A percentile compares a stretch with the other conserved stretches of the same genome.
phyloP scores from a whole-genome alignment of 192 early-diverging fungal genomes.

The Backusella tuberculispora region DNA sequence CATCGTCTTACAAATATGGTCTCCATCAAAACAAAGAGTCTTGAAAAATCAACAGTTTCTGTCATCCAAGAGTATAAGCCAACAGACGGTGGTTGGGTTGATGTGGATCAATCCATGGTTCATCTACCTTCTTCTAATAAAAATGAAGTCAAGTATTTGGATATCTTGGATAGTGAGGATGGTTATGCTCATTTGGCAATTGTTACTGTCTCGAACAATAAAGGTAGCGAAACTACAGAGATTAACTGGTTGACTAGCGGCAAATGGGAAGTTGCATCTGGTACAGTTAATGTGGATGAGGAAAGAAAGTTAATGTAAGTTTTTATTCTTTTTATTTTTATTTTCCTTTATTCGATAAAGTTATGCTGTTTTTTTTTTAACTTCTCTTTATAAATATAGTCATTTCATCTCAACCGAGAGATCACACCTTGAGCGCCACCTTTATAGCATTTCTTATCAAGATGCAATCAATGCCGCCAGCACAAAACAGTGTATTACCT shows the following conservation, averaged over 20 bases:
- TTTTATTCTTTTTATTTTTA: neutral
- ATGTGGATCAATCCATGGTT: constrained; percentile 51
- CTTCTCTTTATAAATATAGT: neutral
- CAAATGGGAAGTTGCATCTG: constrained; percentile 67
- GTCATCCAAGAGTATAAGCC: constrained; percentile 68
- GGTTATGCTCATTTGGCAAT: constrained; percentile 75
- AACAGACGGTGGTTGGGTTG: constrained; percentile 76
- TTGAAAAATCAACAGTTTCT: constrained; percentile 13
- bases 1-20: constrained; percentile 74
- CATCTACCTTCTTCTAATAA: constrained; percentile 14
- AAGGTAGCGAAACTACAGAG: neutral
- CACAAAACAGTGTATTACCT: constrained; percentile 35
- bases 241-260: constrained; percentile 63
- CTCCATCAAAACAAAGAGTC: neutral
- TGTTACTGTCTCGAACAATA: constrained; percentile 43
- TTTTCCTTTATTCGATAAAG: no score
- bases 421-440: constrained; percentile 46
- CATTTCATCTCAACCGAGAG: constrained; percentile 44
- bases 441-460: constrained; percentile 35
- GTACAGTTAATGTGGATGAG: constrained; percentile 47
- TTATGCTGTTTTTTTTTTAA: neutral
- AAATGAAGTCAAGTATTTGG: constrained; percentile 57
- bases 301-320: constrained; percentile 50
- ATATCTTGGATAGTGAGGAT: constrained; percentile 59
- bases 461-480: neutral